These are phyloP conservation scores for Leucoagaricus sp. DNA, from an alignment of 1,284 basidiomycete genomes.

Conservation along the genomic window DNA sequence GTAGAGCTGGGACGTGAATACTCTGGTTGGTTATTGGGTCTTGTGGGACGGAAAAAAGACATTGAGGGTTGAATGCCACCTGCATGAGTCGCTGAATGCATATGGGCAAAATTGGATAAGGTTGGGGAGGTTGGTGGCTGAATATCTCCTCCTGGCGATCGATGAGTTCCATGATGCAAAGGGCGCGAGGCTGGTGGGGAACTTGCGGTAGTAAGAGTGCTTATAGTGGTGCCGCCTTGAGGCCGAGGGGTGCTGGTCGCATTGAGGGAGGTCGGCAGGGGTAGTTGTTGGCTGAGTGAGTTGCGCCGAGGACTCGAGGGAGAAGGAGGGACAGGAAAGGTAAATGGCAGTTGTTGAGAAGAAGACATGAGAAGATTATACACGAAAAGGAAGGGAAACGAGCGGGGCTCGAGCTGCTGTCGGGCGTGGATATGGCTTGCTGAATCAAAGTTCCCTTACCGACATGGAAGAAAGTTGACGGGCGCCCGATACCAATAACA, in stretches of 20 bases:
- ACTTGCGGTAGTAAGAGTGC: conserved; percentile 19
- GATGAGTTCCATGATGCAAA: conserved; percentile 21
- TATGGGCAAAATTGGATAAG: conserved; percentile 18
- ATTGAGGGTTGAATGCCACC: conserved; percentile 74
- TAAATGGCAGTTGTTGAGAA: conserved; percentile 5
- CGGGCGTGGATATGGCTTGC: neutral
- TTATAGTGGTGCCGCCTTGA: conserved; percentile 17
- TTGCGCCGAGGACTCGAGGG: conserved; percentile 17
- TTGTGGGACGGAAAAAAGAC: conserved; percentile 71
- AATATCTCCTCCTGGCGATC: conserved; percentile 21
- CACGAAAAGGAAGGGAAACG: neutral
- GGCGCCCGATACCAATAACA: neutral
- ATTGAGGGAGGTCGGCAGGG: conserved; percentile 33
- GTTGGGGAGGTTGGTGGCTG: conserved; percentile 20
- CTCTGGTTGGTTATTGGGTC: conserved; percentile 48
- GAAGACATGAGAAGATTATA: neutral
- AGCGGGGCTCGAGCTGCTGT: neutral
- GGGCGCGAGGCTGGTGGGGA: conserved; percentile 22
- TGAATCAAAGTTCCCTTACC: neutral
- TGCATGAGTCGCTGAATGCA: conserved; percentile 53
- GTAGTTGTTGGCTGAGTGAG: conserved; percentile 29
- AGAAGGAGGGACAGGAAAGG: conserved; percentile 5
- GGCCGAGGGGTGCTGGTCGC: conserved; percentile 19
- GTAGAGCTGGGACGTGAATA: conserved; percentile 35
- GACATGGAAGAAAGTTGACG: neutral